These are phyloP conservation scores for Fusarium fracticaudum DNA, from an alignment of 2,329 filamentous ascomycete species.

Conservation along the genomic window DNA sequence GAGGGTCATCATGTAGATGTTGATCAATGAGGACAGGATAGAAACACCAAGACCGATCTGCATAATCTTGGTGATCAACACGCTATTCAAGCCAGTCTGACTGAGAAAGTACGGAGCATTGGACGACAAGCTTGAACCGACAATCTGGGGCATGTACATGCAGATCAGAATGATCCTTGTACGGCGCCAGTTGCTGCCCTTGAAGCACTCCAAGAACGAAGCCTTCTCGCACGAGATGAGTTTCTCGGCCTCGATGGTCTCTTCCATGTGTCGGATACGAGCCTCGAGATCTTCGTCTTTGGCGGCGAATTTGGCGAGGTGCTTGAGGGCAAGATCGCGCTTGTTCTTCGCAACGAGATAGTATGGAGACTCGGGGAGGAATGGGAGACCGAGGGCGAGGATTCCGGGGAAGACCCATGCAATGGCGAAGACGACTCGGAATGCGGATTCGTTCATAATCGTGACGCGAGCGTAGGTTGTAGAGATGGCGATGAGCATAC, in stretches of 20 bases:
- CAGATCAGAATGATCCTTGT: conserved; percentile 17
- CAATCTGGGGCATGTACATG: conserved; percentile 22
- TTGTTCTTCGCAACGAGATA: conserved; percentile 19
- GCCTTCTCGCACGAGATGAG: not conserved
- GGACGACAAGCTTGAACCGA: not conserved
- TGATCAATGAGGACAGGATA: conserved; percentile 1
- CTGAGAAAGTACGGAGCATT: conserved; percentile 10
- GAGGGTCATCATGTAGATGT: conserved; percentile 18
- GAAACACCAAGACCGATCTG: conserved; percentile 9
- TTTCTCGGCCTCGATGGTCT: not conserved
- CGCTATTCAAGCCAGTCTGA: not conserved
- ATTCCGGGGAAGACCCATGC: conserved; percentile 14
- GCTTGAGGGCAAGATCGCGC: not conserved
- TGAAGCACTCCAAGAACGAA: conserved; percentile 15
- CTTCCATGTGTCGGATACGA: not conserved
- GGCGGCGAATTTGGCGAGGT: not conserved
- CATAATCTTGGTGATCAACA: conserved; percentile 2
- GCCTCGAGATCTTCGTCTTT: not conserved
- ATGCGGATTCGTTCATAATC: conserved; percentile 5
- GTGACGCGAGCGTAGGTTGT: not conserved
- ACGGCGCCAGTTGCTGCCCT: conserved; percentile 13
- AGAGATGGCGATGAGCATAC: not conserved
- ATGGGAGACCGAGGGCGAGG: conserved; percentile 11
- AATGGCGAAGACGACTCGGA: not conserved
- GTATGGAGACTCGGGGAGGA: conserved; percentile 18